These are phyloP conservation scores for Cyberlindnera americana DNA, from an alignment of 805 yeast species.

Conservation along the genomic window DNA sequence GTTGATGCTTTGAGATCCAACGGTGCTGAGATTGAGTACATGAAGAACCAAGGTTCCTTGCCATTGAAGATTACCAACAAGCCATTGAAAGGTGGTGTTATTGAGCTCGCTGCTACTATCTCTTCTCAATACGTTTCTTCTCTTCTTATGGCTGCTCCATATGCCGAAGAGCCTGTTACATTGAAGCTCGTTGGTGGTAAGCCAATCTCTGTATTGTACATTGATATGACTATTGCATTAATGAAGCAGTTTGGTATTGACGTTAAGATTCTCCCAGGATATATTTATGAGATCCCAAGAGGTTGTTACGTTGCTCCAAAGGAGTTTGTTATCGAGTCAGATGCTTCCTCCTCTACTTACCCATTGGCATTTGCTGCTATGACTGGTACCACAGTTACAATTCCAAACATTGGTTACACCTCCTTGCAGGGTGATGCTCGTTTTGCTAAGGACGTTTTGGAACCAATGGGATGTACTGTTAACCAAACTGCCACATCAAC, in stretches of 20 bases:
- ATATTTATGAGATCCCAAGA: conserved; percentile 88
- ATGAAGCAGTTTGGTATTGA: conserved; percentile 85
- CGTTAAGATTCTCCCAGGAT: conserved; percentile 71
- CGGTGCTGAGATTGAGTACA: conserved; percentile 71
- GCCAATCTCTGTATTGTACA: conserved; percentile 93
- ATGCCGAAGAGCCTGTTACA: conserved; percentile 84
- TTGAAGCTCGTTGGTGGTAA: conserved; percentile 90
- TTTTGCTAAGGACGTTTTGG: conserved; percentile 88
- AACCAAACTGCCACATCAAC: conserved; percentile 81
- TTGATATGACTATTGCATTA: conserved; percentile 96
- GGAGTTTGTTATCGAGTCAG: conserved; percentile 89
- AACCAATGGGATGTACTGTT: conserved; percentile 94
- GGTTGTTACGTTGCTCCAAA: conserved; percentile 77
- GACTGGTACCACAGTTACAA: conserved; percentile 87
- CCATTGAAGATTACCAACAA: conserved; percentile 76
- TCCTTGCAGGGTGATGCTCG: conserved; percentile 97
- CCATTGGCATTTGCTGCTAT: conserved; percentile 97
- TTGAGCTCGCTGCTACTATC: conserved; percentile 92
- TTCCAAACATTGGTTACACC: conserved; percentile 89
- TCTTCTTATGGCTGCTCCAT: conserved; percentile 95
- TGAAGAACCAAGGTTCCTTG: conserved; percentile 74
- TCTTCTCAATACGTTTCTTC: conserved; percentile 98
- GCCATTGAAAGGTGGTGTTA: conserved; percentile 83
- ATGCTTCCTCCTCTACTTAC: conserved; percentile 96
- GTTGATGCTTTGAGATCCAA: conserved; percentile 85